A percentile compares a stretch with the other conserved stretches of the same genome.
Conservation (phyloP, 2,329 filamentous ascomycete species). For the Fusarium sp. region DNA sequence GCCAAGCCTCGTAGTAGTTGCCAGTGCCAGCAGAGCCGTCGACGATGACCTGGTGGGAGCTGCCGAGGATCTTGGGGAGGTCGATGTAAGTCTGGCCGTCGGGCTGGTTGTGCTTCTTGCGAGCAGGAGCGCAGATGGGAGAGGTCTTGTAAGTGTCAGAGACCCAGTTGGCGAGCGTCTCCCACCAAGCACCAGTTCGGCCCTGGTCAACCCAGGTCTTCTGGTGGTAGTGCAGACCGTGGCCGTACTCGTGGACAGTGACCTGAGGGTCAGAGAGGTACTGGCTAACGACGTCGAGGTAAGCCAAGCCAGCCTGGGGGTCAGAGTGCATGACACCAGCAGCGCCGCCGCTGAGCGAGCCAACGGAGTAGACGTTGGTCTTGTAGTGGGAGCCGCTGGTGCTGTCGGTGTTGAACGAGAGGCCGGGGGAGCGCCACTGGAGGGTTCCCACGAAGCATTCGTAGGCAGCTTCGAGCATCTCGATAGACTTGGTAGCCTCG, state of each 20-base stretch:
- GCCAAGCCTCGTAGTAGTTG: slow-evolving; percentile 65
- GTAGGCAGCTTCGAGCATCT: slow-evolving; percentile 59
- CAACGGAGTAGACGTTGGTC: slow-evolving; percentile 59
- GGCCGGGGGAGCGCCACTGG: slow-evolving; percentile 54
- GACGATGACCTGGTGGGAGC: slow-evolving; percentile 61
- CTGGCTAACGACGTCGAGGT: slow-evolving; percentile 55
- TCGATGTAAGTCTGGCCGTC: slow-evolving; percentile 54
- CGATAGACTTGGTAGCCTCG: slow-evolving; percentile 46
- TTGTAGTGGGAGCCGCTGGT: slow-evolving; percentile 57
- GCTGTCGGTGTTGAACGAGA: slow-evolving; percentile 50
- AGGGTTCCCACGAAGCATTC: slow-evolving; percentile 54
- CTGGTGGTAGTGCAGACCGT: slow-evolving; percentile 59
- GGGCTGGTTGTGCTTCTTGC: slow-evolving; percentile 51
- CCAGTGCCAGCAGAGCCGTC: slow-evolving; percentile 55
- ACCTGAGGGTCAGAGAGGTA: slow-evolving; percentile 54
- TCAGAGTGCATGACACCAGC: slow-evolving; percentile 59
- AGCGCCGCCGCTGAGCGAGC: slow-evolving; percentile 49
- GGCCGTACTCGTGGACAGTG: slow-evolving; percentile 63
- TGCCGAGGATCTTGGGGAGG: slow-evolving; percentile 57
- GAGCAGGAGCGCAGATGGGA: slow-evolving; percentile 54
- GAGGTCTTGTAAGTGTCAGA: slow-evolving; percentile 61
- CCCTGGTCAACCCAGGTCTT: slow-evolving; percentile 57
- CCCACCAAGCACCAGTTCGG: slow-evolving; percentile 62
- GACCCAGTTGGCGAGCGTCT: slow-evolving; percentile 62
- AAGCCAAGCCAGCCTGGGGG: slow-evolving; percentile 53